These are phyloP conservation scores for Sphaceloma murrayae DNA, from an alignment of 2,329 filamentous ascomycete genomes.

Conservation along the genomic window DNA sequence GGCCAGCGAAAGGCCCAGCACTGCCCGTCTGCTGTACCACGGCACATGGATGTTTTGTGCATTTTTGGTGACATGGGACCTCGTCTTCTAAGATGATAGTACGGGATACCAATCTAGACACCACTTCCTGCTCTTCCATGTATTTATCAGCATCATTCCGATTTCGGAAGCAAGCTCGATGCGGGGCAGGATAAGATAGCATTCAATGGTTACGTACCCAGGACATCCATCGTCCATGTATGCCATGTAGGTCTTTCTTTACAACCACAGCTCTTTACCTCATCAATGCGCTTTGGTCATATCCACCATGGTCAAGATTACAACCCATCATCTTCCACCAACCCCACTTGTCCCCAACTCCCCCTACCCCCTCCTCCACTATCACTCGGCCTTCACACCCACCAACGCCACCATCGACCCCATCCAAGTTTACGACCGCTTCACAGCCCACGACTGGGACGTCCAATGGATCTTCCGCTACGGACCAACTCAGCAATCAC, in stretches of 20 bases:
- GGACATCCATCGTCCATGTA: neutral
- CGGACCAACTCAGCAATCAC: slow-evolving; percentile 44
- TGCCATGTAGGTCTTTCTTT: neutral
- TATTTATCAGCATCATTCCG: neutral
- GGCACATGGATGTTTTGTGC: slow-evolving; percentile 38
- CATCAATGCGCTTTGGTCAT: too few species aligned
- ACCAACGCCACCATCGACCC: slow-evolving; percentile 21
- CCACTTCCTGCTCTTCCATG: too few species aligned
- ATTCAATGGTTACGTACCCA: neutral
- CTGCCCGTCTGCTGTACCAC: slow-evolving; percentile 41
- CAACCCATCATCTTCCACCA: slow-evolving; percentile 35
- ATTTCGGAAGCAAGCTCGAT: neutral
- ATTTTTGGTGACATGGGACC: slow-evolving; percentile 41
- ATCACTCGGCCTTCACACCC: slow-evolving; percentile 26
- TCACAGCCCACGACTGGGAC: slow-evolving; percentile 43
- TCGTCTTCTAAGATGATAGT: slow-evolving; percentile 41
- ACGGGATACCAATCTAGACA: too few species aligned
- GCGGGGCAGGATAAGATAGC: neutral
- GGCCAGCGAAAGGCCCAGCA: slow-evolving; percentile 51
- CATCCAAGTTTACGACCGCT: slow-evolving; percentile 34
- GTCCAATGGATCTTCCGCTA: slow-evolving; percentile 51
- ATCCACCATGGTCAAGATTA: slow-evolving; percentile 28
- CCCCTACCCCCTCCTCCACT: slow-evolving; percentile 45
- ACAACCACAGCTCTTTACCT: neutral
- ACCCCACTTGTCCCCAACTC: slow-evolving; percentile 44